These are phyloP conservation scores for Termitomyces sp. DNA, from an alignment of 768 basidiomycete species.

Conservation along the genomic window DNA sequence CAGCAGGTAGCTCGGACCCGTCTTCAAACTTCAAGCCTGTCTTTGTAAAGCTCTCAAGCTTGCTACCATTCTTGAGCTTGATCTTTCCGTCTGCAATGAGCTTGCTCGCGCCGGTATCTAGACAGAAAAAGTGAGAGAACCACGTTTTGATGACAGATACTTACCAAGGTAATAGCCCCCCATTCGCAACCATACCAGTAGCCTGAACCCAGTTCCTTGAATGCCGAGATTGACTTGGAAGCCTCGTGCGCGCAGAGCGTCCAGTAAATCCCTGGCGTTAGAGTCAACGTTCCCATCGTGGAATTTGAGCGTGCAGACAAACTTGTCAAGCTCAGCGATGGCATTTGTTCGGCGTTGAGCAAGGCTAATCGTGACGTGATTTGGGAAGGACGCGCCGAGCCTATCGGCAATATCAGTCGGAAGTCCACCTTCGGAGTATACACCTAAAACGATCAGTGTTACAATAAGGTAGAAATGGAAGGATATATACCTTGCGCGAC, in stretches of 20 bases:
- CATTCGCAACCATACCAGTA: slow-evolving; percentile 45
- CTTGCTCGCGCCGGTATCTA: slow-evolving; percentile 55
- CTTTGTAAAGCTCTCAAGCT: no score
- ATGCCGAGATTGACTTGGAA: slow-evolving; percentile 54
- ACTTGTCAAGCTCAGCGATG: slow-evolving; percentile 59
- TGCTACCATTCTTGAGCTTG: slow-evolving; percentile 61
- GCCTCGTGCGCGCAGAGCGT: slow-evolving; percentile 54
- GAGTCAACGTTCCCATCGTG: not conserved
- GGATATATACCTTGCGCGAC: slow-evolving; percentile 22
- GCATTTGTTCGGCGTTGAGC: slow-evolving; percentile 30
- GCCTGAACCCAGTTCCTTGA: slow-evolving; percentile 49
- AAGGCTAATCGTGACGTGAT: slow-evolving; percentile 28
- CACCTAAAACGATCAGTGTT: slow-evolving; percentile 19
- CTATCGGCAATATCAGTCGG: slow-evolving; percentile 51
- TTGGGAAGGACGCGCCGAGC: slow-evolving; percentile 47
- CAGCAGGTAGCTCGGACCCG: no score
- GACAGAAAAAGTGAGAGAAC: not conserved
- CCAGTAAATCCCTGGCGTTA: slow-evolving; percentile 43
- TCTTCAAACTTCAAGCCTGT: no score
- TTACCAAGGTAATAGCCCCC: slow-evolving; percentile 71
- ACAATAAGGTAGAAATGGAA: not conserved
- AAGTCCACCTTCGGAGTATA: slow-evolving; percentile 48
- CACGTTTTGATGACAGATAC: slow-evolving; percentile 5
- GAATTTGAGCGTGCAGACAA: slow-evolving; percentile 11
- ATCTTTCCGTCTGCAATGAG: slow-evolving; percentile 65